phyloP scores from a whole-genome alignment of 2,329 filamentous ascomycete genomes.

The Arachnopeziza araneosa region DNA sequence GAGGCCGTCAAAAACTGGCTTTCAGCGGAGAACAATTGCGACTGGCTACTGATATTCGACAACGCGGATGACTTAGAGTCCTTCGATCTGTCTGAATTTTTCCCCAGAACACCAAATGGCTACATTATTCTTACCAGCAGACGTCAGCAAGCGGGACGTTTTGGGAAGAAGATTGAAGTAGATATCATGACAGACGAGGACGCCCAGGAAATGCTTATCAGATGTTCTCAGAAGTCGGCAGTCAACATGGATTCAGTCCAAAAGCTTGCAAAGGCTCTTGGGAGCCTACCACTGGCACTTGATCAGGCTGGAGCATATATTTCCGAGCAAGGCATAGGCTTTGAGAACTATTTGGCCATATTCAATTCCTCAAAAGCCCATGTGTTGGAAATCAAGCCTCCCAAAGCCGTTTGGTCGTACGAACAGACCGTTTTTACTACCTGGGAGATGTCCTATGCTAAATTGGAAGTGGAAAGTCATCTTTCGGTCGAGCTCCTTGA shows the following conservation, averaged over 20 bases:
- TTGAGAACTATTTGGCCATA: background rate
- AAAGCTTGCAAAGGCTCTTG: background rate
- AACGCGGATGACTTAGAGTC: background rate
- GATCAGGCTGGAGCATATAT: background rate
- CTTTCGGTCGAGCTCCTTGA: background rate
- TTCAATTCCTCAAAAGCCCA: background rate
- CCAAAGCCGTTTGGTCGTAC: background rate
- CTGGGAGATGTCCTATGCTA: background rate
- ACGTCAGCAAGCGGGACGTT: background rate
- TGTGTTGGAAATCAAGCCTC: background rate
- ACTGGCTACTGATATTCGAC: conserved; percentile 1
- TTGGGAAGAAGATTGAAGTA: conserved; percentile 1
- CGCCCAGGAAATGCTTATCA: background rate
- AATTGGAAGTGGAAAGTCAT: background rate
- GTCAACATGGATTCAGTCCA: background rate
- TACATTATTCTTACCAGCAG: background rate
- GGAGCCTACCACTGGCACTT: background rate
- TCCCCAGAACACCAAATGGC: background rate
- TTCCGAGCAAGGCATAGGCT: background rate
- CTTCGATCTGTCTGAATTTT: background rate
- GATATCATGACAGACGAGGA: background rate
- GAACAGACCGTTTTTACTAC: background rate
- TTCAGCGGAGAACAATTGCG: background rate
- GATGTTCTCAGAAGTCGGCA: background rate
- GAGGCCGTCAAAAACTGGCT: conserved; percentile 1